Conservation (phyloP, 208 protist species). For the Trypanosoma platydactyli region DNA sequence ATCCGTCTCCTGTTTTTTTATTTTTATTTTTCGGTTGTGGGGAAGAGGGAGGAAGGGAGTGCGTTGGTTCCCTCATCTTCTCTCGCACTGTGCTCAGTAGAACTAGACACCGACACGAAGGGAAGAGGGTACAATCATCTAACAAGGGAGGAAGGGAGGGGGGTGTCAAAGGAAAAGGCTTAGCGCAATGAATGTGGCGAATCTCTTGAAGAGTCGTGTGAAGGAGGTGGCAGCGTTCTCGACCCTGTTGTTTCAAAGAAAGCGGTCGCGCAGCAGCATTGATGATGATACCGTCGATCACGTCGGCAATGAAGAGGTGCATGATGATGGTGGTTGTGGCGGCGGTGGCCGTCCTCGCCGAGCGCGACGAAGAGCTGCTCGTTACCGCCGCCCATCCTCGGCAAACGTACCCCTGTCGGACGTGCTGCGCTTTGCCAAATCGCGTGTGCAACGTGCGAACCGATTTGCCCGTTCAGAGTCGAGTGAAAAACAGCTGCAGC, state of each 20-base stretch:
- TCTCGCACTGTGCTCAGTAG: no score
- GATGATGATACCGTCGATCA: no score
- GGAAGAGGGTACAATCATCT: no score
- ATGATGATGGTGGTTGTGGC: not conserved
- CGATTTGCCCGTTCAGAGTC: slow-evolving; percentile 4
- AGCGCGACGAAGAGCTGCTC: not conserved
- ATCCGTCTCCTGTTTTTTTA: not conserved
- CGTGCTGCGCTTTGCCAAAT: slow-evolving; percentile 37
- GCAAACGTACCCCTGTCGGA: slow-evolving; percentile 60
- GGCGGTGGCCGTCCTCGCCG: not conserved
- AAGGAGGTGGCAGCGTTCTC: slow-evolving; percentile 47
- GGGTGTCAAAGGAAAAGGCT: not conserved
- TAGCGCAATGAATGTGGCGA: slow-evolving; percentile 48
- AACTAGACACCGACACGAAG: not conserved
- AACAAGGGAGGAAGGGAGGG: not conserved
- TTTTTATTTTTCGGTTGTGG: no score
- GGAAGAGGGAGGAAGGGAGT: no score
- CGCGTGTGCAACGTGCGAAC: slow-evolving; percentile 1
- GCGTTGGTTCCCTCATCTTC: no score
- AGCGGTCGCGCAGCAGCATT: slow-evolving; percentile 7
- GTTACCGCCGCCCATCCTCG: slow-evolving; percentile 70
- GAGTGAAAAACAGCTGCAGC: slow-evolving; percentile 9
- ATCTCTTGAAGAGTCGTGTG: slow-evolving; percentile 35
- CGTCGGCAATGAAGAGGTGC: not conserved
- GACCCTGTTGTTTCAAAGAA: slow-evolving; percentile 26